Conservation (phyloP, 495 filamentous ascomycete genomes). For the Bacidia gigantensis region DNA sequence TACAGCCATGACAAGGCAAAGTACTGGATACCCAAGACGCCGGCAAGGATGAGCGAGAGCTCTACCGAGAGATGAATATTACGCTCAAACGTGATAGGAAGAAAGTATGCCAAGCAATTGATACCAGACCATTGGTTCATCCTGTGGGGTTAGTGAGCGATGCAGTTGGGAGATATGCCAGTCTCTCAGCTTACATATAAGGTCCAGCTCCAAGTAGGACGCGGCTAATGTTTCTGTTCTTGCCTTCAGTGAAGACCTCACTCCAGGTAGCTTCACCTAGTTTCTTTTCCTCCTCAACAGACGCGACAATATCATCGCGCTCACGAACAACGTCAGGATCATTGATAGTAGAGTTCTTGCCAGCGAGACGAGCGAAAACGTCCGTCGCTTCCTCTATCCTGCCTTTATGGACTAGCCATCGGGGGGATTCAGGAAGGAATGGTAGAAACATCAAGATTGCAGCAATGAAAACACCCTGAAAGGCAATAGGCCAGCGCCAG, state of each 20-base stretch:
- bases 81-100: slow-evolving; percentile 16
- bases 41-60: slow-evolving; percentile 14
- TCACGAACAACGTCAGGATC: slow-evolving; percentile 27
- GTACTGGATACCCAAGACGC: slow-evolving; percentile 15
- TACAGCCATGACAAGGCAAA: slow-evolving; percentile 17
- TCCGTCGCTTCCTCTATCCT: slow-evolving; percentile 37
- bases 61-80: slow-evolving; percentile 14
- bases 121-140: slow-evolving; percentile 18
- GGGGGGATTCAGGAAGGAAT: slow-evolving; percentile 41
- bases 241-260: slow-evolving; percentile 18
- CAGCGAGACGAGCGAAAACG: slow-evolving; percentile 45
- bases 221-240: slow-evolving; percentile 13
- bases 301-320: slow-evolving; percentile 13
- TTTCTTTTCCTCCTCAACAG: slow-evolving; percentile 11
- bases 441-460: slow-evolving; percentile 41
- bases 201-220: slow-evolving; percentile 15
- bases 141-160: background rate
- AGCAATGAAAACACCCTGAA: slow-evolving; percentile 16
- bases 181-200: slow-evolving; percentile 7
- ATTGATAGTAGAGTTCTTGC: slow-evolving; percentile 37
- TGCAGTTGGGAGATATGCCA: background rate
- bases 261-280: slow-evolving; percentile 11
- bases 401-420: slow-evolving; percentile 34
- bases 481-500: slow-evolving; percentile 19
- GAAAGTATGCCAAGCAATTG: slow-evolving; percentile 14